A percentile compares a stretch with the other conserved stretches of the same genome.
Conservation (phyloP, 2,329 filamentous ascomycete genomes). For the Microcyclosporella mali region DNA sequence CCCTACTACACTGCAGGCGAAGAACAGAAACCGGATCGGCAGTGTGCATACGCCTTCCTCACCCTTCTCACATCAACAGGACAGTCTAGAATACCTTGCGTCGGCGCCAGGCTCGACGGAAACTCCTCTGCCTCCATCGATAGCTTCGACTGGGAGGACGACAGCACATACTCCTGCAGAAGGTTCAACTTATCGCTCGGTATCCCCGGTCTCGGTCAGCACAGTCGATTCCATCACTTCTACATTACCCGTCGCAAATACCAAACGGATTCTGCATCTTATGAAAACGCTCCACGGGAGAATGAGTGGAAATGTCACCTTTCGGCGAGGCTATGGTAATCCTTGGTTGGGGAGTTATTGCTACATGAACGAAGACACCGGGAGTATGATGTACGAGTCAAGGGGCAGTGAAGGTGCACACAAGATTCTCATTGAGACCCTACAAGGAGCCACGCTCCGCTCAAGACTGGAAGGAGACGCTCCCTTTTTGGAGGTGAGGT, state of each 20-base stretch:
- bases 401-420: slow-evolving; percentile 61
- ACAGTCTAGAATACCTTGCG: slow-evolving; percentile 29
- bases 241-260: slow-evolving; percentile 48
- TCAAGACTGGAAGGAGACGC: slow-evolving; percentile 44
- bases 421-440: slow-evolving; percentile 62
- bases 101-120: slow-evolving; percentile 27
- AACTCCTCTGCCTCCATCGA: slow-evolving; percentile 25
- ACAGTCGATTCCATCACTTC: slow-evolving; percentile 27
- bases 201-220: slow-evolving; percentile 27
- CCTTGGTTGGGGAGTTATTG: slow-evolving; percentile 67
- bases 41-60: slow-evolving; percentile 62
- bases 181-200: slow-evolving; percentile 21
- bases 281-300: slow-evolving; percentile 73
- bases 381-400: slow-evolving; percentile 67
- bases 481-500: slow-evolving; percentile 47
- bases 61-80: slow-evolving; percentile 41
- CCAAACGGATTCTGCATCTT: slow-evolving; percentile 59
- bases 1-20: slow-evolving; percentile 35
- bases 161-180: slow-evolving; percentile 20
- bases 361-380: slow-evolving; percentile 70
- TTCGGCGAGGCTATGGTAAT: slow-evolving; percentile 55
- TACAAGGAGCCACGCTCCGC: slow-evolving; percentile 66
- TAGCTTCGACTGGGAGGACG: slow-evolving; percentile 23
- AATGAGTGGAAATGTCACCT: slow-evolving; percentile 74
- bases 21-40: slow-evolving; percentile 59